These are phyloP conservation scores for Arachnopeziza araneosa DNA, from an alignment of 2,329 filamentous ascomycete genomes.

Conservation along the genomic window DNA sequence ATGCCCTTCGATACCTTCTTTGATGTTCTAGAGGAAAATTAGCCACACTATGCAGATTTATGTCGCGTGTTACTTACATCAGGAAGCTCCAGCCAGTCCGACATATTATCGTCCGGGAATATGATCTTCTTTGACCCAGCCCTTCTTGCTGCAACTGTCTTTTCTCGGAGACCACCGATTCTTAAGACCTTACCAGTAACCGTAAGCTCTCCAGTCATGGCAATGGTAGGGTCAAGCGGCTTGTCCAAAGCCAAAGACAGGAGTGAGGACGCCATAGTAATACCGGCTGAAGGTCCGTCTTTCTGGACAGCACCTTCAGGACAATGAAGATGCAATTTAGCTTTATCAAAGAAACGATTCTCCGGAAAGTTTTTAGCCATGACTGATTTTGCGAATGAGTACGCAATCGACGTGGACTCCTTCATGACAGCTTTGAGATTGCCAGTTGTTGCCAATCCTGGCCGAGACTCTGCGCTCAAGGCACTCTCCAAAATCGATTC, in stretches of 20 bases:
- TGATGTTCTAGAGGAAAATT: constrained; percentile 77
- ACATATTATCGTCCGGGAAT: constrained; percentile 92
- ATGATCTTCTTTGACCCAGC: constrained; percentile 91
- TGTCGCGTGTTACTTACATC: constrained; percentile 59
- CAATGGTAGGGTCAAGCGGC: constrained; percentile 76
- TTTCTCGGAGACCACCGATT: constrained; percentile 91
- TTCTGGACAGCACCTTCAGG: constrained; percentile 95
- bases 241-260: constrained; percentile 78
- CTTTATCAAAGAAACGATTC: constrained; percentile 95
- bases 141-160: constrained; percentile 90
- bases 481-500: constrained; percentile 90
- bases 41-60: constrained; percentile 10
- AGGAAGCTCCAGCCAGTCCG: constrained; percentile 94
- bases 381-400: constrained; percentile 88
- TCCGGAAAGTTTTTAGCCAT: constrained; percentile 80
- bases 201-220: constrained; percentile 97
- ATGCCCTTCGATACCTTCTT: constrained; percentile 87
- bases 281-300: constrained; percentile 87
- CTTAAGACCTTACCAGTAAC: constrained; percentile 93
- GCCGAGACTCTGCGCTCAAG: constrained; percentile 65
- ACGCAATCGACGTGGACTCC: constrained; percentile 90
- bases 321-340: constrained; percentile 90
- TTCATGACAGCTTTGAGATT: constrained; percentile 98
- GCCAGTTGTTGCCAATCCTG: constrained; percentile 83
- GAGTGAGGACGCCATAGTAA: constrained; percentile 96